Conservation (phyloP, 2,329 filamentous ascomycete genomes). For the Exophiala sideris region DNA sequence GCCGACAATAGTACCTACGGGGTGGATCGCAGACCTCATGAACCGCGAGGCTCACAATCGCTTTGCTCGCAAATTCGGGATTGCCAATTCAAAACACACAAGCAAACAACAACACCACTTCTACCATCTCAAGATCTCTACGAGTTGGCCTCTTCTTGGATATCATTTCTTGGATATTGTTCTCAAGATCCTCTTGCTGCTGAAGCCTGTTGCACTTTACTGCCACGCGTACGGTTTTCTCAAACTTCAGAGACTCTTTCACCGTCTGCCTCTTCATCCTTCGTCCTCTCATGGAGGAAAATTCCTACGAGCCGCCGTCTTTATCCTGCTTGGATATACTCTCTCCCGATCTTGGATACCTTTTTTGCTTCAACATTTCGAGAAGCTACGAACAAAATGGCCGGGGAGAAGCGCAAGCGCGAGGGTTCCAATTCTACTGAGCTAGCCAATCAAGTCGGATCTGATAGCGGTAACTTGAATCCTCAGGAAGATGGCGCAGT, state of each 20-base stretch:
- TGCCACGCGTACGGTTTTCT: too few species aligned
- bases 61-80: neutral
- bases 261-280: neutral
- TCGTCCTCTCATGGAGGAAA: neutral
- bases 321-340: neutral
- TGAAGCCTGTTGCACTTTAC: too few species aligned
- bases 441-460: too few species aligned
- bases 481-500: too few species aligned
- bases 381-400: too few species aligned
- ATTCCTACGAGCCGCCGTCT: neutral
- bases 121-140: neutral
- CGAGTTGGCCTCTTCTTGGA: neutral
- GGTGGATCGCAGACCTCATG: slow-evolving; percentile 3
- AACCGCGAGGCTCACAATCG: slow-evolving; percentile 3
- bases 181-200: too few species aligned
- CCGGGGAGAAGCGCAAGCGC: too few species aligned
- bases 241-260: too few species aligned
- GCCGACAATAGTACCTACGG: neutral
- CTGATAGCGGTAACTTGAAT: too few species aligned
- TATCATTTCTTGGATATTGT: neutral
- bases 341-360: neutral
- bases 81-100: slow-evolving; percentile 1
- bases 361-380: too few species aligned
- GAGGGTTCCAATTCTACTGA: too few species aligned
- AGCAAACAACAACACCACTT: neutral